Evolutionary conservation across 2,329 filamentous ascomycete species (phyloP), one percentile per base, ranked within the genome.

Genomic region (Monosporascus sp.): DNA sequence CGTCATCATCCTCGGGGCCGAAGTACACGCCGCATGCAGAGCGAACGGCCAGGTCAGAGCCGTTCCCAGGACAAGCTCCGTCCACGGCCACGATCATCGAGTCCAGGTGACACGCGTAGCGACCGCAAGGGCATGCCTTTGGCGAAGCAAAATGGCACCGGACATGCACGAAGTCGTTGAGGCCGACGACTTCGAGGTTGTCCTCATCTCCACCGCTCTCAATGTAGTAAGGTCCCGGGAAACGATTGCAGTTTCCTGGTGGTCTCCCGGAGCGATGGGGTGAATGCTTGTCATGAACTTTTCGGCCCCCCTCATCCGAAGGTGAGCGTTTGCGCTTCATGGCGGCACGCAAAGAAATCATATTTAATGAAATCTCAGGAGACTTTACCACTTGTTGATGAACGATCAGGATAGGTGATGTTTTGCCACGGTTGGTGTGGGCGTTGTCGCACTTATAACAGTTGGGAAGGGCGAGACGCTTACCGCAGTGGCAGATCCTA

Each of bases 21-120:
- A 53, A 55, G 31, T 44, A 55, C n/a, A 53, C 45, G 15, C 51
- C 48, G 11, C n/a, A 54, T 14, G 47, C 48, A n/a, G 52, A 54
- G 25, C 39, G 49, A 38, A 37, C 41, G 18, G 52, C 54, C 17
- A 15, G 31, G 2, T 25, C 3, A 7, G 52, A 20, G 11, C 54
- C 54, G 36, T 54, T 57, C 20, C 54, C 52, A 17, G 52, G 52
- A 47, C 52, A 57, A 34, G 54, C 52, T 20, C 54, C 54, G 42
- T 54, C 54, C 2, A 57, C 50, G 38, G 54, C 52, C 17, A 57
- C 48, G 17, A 57, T 22, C n/a, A 57, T 51, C 5, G 56, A 57
- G 54, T 57, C 54, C 9, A 56, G 1, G 36, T 57, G 56, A 6
- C 50, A 41, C 31, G 49, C 47, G n/a, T 51, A 44, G 25, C 48